Evolutionary conservation across 2,329 filamentous ascomycete species (phyloP).

Genomic region (Emergomyces pasteurianus): DNA sequence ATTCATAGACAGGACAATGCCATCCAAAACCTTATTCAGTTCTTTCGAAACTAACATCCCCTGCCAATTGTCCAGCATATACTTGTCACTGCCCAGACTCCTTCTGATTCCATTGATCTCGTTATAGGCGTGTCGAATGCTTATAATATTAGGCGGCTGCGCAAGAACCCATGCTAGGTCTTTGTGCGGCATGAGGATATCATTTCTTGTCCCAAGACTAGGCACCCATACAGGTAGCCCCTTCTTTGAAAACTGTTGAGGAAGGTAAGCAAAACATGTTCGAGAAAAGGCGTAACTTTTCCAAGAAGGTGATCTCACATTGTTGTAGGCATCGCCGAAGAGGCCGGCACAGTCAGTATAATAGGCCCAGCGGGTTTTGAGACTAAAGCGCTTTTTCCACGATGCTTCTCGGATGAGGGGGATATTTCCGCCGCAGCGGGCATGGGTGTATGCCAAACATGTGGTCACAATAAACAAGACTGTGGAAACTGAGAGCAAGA

Average conservation of each 20-base stretch:
- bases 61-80: not conserved
- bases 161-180: not conserved
- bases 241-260: not conserved
- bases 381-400: not conserved
- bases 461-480: not conserved
- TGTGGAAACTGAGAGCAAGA: not conserved
- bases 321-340: not conserved
- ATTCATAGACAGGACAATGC: not conserved
- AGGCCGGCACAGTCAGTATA: not conserved
- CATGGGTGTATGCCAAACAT: not conserved
- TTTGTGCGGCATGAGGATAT: not conserved
- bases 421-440: not conserved
- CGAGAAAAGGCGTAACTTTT: not conserved
- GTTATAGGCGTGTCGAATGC: not conserved
- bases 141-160: not conserved
- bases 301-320: not conserved
- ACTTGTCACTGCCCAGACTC: not conserved
- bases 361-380: not conserved
- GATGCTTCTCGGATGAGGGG: not conserved
- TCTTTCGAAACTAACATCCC: not conserved
- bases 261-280: not conserved
- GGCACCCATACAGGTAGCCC: not conserved
- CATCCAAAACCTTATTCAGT: not conserved
- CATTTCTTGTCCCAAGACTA: not conserved
- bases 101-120: not conserved